Conservation (phyloP, 306 rosid species). For the Crataegus laevigata region DNA sequence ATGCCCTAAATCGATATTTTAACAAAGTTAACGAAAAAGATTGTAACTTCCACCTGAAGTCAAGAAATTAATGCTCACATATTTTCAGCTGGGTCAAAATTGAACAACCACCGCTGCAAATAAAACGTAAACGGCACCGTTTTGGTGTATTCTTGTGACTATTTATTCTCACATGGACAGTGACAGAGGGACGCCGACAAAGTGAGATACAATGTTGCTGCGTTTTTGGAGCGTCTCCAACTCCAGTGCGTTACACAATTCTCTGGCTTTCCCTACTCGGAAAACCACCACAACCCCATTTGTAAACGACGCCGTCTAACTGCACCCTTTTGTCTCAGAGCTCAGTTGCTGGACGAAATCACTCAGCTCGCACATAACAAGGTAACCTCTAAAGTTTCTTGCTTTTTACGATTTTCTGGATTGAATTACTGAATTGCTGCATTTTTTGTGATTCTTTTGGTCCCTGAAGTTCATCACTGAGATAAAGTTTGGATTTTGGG, state of each 20-base stretch:
- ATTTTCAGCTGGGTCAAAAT: no score
- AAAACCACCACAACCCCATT: slow-evolving; percentile 6
- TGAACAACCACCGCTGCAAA: no score
- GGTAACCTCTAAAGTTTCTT: slow-evolving; percentile 22
- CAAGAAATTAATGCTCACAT: no score
- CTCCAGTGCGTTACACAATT: slow-evolving; percentile 7
- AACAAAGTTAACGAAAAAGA: no score
- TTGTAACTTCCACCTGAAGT: no score
- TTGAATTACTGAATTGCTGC: not conserved
- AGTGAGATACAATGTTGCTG: slow-evolving; percentile 23
- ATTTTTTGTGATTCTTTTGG: not conserved
- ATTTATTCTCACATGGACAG: no score
- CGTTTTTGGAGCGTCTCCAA: slow-evolving; percentile 29
- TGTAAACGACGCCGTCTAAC: slow-evolving; percentile 9
- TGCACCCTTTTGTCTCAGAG: slow-evolving; percentile 24
- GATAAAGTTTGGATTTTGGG: not conserved
- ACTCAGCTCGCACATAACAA: slow-evolving; percentile 62
- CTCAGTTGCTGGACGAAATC: slow-evolving; percentile 38
- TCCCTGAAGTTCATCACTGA: not conserved
- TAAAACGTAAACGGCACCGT: no score
- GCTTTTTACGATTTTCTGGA: not conserved
- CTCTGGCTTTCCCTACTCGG: slow-evolving; percentile 2
- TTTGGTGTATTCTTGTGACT: no score
- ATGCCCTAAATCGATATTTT: no score
- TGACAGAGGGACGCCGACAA: not conserved